Evolutionary conservation across 306 rosid genomes (phyloP).

Genomic region (Fragaria vesca): DNA sequence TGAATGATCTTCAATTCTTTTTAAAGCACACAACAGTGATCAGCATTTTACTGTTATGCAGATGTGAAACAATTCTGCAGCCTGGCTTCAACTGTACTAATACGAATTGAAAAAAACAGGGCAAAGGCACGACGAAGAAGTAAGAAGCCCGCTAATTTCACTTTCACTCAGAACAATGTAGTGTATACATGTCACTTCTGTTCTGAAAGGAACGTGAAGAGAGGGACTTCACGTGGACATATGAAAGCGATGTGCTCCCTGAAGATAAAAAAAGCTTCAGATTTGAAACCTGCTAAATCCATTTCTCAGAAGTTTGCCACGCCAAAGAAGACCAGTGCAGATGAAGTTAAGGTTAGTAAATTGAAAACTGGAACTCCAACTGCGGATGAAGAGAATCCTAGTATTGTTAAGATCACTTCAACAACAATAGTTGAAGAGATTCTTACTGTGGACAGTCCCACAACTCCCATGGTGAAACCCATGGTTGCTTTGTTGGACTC

Average conservation of each 20-base stretch:
- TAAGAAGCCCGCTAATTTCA: conserved; percentile 29
- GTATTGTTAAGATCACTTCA: conserved; percentile 13
- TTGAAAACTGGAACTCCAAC: no score
- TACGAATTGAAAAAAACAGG: conserved; percentile 56
- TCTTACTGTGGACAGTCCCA: conserved; percentile 17
- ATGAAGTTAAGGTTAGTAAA: no score
- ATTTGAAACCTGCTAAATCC: background rate
- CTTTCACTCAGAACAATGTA: conserved; percentile 46
- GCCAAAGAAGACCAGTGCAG: no score
- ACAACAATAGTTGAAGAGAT: conserved; percentile 3
- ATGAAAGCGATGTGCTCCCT: background rate
- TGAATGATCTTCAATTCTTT: background rate
- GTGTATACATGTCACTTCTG: conserved; percentile 70
- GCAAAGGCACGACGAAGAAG: conserved; percentile 35
- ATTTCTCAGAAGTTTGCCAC: background rate
- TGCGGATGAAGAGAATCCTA: background rate
- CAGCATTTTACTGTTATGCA: conserved; percentile 9
- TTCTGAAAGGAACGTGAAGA: conserved; percentile 52
- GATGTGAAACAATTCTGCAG: conserved; percentile 39
- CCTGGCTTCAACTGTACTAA: conserved; percentile 53
- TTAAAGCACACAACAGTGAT: background rate
- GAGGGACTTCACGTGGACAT: conserved; percentile 61
- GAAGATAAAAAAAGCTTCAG: no score
- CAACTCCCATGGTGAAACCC: conserved; percentile 30
- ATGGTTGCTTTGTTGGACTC: conserved; percentile 25